Evolutionary conservation across 306 rosid species (phyloP), one percentile per base, ranked within the genome.

Genomic region (Dalbergia cultrata): DNA sequence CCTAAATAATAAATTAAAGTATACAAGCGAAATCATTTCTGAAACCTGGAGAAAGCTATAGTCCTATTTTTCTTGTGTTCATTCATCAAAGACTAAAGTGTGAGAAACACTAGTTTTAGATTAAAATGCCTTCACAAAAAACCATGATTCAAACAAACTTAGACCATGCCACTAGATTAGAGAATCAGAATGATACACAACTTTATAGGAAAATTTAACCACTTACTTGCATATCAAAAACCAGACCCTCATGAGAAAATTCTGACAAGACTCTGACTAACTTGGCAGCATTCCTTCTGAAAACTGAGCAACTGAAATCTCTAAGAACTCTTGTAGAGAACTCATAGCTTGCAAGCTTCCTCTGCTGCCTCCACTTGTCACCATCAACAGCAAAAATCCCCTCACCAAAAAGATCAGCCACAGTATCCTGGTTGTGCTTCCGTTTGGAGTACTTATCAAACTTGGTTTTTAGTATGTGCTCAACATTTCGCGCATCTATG

Each of bases 361-460:
- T 87, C 76, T 93, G 98, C 53, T 87, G 87, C 77, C 74, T 85
- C 98, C 98, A 93, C 81, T 76, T 84, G 0, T 86, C 91, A 9
- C 93, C 95, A 74, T 93, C 95, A 58, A 92, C 92, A 0, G 7
- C 68, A 53, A 94, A 94, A 63, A 94, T 92, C 52, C 98, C 98
- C 5, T 85, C 72, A 49, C 92, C 93, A 35, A 91, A 85, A 68
- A 93, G 79, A 81, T 90, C 98, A 31, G 58, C 53, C 9, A 79
- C 0, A 0, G 83, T 44, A 0, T 83, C 92, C n/a, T 75, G 85
- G 31, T 72, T 62, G 17, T 49, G 31, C 47, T 74, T 67, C 1
- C 98, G 97, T 86, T 85, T 93, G 2, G 88, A 57, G 33, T 91
- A 93, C 59, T 82, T 77, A 0, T 74, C 71, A 41, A 92, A 92